Evolutionary conservation across 2,329 filamentous ascomycete species (phyloP).

Genomic region (Aspergillus jensenii): DNA sequence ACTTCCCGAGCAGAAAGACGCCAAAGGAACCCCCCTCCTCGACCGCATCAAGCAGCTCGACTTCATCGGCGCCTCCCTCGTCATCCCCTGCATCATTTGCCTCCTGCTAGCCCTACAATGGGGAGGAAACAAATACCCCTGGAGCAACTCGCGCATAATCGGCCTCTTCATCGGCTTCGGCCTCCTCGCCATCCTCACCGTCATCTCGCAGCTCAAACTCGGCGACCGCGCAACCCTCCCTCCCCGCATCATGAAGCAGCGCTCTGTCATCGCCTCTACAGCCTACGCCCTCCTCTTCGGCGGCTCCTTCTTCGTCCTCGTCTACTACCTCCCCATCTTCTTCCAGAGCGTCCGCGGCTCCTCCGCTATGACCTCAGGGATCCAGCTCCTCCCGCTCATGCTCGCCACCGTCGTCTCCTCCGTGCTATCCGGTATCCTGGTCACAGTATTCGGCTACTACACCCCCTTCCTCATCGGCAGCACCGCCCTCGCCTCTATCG

Average conservation of each 20-base stretch:
- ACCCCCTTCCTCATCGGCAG: conserved; percentile 36
- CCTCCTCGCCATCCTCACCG: conserved; percentile 5
- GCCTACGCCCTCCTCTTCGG: conserved; percentile 4
- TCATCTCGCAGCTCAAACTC: conserved; percentile 4
- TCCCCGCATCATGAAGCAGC: conserved; percentile 9
- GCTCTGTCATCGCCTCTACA: conserved; percentile 2
- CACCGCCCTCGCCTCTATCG: conserved; percentile 38
- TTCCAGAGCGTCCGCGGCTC: conserved; percentile 16
- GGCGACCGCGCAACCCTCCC: conserved; percentile 13
- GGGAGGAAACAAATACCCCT: conserved; percentile 55
- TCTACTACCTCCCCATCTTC: conserved; percentile 21
- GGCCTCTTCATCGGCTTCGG: conserved; percentile 37
- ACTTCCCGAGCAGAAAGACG: conserved; percentile 7
- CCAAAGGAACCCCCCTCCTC: conserved; percentile 1
- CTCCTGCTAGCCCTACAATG: conserved; percentile 58
- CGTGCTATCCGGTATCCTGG: background rate
- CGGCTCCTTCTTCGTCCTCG: conserved; percentile 11
- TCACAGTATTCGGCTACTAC: conserved; percentile 12
- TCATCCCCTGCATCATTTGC: conserved; percentile 54
- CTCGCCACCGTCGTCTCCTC: conserved; percentile 12
- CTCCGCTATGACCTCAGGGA: conserved; percentile 13
- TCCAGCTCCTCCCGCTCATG: conserved; percentile 16
- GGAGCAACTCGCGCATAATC: conserved; percentile 43
- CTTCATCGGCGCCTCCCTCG: conserved; percentile 48
- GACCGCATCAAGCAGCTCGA: conserved; percentile 39